These are phyloP conservation scores for Naganishia albida DNA, from an alignment of 1,284 basidiomycete genomes.

Conservation along the genomic window DNA sequence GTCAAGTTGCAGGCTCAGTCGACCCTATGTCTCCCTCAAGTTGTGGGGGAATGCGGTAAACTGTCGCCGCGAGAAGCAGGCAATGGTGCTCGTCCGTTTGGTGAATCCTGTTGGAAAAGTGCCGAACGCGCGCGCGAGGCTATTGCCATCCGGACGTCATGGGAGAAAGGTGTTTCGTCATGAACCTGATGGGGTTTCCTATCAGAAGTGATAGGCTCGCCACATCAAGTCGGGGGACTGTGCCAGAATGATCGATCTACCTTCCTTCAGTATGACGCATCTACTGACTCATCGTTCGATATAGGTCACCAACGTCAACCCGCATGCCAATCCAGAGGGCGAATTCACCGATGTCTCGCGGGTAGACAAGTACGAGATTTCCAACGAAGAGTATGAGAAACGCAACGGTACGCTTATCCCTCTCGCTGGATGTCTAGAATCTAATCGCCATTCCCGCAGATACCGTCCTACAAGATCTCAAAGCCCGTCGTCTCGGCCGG, in stretches of 20 bases:
- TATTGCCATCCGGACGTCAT: not conserved
- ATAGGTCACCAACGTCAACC: constrained; percentile 77
- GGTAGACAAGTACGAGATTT: constrained; percentile 92
- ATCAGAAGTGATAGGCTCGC: too few species aligned
- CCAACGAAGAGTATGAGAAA: constrained; percentile 76
- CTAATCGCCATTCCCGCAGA: constrained; percentile 58
- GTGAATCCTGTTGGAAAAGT: not conserved
- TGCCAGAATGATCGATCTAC: too few species aligned
- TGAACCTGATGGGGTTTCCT: too few species aligned
- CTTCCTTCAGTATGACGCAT: too few species aligned
- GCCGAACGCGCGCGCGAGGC: not conserved
- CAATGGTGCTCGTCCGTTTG: not conserved
- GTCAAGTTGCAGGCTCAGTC: too few species aligned
- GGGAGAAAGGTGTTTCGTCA: not conserved
- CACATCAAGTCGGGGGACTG: too few species aligned
- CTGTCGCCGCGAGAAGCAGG: too few species aligned
- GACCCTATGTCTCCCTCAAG: too few species aligned
- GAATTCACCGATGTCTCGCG: constrained; percentile 77
- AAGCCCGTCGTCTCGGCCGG: constrained; percentile 82
- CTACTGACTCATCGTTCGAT: not conserved
- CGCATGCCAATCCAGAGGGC: constrained; percentile 56
- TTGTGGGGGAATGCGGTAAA: too few species aligned
- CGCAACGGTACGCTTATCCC: constrained; percentile 62
- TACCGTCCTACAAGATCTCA: constrained; percentile 86
- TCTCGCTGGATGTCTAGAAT: not conserved